Evolutionary conservation across 257 asterid genomes (phyloP).

Genomic region (Parsonsia alboflavescens): DNA sequence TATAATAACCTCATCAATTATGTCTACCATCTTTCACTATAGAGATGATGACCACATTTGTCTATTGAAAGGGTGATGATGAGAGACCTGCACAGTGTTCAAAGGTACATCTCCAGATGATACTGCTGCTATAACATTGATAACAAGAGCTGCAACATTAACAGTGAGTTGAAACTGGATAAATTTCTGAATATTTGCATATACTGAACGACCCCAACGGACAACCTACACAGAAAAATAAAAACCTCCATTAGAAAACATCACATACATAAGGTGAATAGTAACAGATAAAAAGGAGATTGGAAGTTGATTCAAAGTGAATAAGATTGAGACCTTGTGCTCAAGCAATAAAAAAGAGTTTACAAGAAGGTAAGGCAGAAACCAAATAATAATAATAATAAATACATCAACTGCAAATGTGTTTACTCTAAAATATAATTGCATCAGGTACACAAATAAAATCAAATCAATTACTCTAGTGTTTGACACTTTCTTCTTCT

Average conservation of each 20-base stretch:
- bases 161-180: conserved; percentile 99
- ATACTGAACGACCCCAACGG: conserved; percentile 99
- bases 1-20: not conserved
- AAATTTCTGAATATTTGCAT: conserved; percentile 92
- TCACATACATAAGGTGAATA: not conserved
- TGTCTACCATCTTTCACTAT: not conserved
- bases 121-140: conserved; percentile 82
- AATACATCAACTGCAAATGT: not conserved
- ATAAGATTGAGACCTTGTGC: not conserved
- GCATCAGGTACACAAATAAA: not conserved
- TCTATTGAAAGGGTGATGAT: not conserved
- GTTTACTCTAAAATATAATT: too few species aligned
- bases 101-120: conserved; percentile 89
- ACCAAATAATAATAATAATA: too few species aligned
- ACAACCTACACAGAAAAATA: conserved; percentile 57
- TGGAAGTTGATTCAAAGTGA: not conserved
- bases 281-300: not conserved
- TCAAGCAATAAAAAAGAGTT: not conserved
- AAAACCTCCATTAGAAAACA: not conserved
- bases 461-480: too few species aligned
- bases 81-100: conserved; percentile 78
- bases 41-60: not conserved
- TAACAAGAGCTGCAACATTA: conserved; percentile 82
- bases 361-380: not conserved
- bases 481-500: too few species aligned